Base-by-base conservation (phyloP, 2,329 filamentous ascomycete genomes). In the Alternaria rosae region DNA sequence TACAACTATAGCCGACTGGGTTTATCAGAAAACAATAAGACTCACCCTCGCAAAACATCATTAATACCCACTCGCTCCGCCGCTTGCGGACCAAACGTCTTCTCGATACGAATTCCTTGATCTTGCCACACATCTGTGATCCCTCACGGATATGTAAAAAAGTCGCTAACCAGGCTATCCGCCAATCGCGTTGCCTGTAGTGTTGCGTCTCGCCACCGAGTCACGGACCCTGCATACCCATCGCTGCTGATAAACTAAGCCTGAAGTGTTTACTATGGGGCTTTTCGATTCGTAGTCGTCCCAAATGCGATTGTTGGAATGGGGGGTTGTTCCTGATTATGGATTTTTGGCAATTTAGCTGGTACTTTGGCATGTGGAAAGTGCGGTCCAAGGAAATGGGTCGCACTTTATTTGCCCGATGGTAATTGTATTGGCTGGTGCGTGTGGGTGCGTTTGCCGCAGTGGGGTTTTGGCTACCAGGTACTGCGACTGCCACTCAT, bases 81-180 rank as follows among this genome's bases (percentile, higher is more conserved):
- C 45, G 35, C 8, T 26, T 26, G 32, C n/a, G 23, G n/a, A 15
- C 28, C 17, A 12, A 35, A 41, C 26, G 17, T 42, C 35, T 11
- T 28, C 44, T 52, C 54, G 59, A 28, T 42, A 53, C 54, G 59
- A 61, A 30, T 61, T 61, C 5, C 59, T 32, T n/a, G 6, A 53
- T 48, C 7, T 48, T n/a, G 48, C 32, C 54, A 30, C 25, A 13
- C 15, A 15, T n/a, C 23, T 43, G 20, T 35, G 45, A 32, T 43
- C 21, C 44, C 25, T 12, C 50, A 28, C 28, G 23, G 17, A 41
- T 30, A 26, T 60, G 52, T 51, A 48, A 47, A 15, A 47, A 48
- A 13, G 5, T 56, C 54, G 59, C 17, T 17, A 23, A 42, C n/a
- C 26, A n/a, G 10, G 17, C 15, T 23, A 10, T 32, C 28, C 41